Percentiles rank a stretch among this genome's conserved stretches.
Conservation (phyloP, 306 rosid species). For the Elaeagnus macrophylla region DNA sequence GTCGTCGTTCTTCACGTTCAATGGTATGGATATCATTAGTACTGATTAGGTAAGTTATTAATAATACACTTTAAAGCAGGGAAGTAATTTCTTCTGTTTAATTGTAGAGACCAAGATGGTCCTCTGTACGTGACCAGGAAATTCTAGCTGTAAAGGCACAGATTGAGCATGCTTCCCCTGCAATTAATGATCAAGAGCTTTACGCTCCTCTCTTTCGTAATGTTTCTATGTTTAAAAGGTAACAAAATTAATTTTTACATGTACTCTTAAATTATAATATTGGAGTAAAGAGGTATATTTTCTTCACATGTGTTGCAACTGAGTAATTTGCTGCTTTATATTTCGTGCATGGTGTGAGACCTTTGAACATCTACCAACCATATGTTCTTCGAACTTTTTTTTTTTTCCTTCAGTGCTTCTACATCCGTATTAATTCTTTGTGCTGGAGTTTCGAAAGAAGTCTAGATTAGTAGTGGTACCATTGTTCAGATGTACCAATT, state of each 20-base stretch:
- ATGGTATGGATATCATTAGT: constrained; percentile 42
- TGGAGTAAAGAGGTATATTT: too few relatives aligned
- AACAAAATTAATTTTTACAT: background rate
- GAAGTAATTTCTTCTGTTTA: constrained; percentile 14
- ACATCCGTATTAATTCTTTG: background rate
- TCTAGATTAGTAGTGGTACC: background rate
- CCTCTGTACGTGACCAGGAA: constrained; percentile 60
- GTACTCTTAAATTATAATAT: too few relatives aligned
- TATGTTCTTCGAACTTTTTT: background rate
- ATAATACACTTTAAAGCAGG: constrained; percentile 15
- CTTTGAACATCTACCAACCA: background rate
- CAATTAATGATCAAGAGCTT: constrained; percentile 49
- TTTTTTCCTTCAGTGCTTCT: background rate
- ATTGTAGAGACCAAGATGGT: constrained; percentile 71
- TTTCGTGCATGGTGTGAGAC: background rate
- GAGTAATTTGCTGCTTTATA: background rate
- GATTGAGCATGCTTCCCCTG: constrained; percentile 51
- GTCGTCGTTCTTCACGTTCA: constrained; percentile 52
- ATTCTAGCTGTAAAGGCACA: constrained; percentile 60
- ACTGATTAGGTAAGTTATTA: constrained; percentile 11
- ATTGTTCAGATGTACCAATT: background rate
- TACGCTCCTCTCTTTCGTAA: constrained; percentile 76
- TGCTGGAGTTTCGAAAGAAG: background rate
- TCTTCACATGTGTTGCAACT: background rate
- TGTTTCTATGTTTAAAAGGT: constrained; percentile 80